These are phyloP conservation scores for Diophrys sp. DNA, from an alignment of 73 alveolate species.

Conservation along the genomic window DNA sequence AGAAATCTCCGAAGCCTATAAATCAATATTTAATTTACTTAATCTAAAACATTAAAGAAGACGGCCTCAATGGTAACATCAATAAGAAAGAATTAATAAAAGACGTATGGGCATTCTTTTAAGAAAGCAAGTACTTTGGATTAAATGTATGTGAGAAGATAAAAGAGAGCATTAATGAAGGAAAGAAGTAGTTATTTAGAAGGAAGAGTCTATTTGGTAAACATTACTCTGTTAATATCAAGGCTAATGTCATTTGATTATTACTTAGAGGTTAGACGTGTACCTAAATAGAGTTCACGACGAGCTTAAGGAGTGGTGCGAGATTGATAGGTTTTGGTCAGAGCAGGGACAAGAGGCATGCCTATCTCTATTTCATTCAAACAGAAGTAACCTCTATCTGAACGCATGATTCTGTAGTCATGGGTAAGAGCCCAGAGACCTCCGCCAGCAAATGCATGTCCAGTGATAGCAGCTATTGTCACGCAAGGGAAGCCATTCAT, in stretches of 20 bases:
- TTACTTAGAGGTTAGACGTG: background rate
- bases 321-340: background rate
- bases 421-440: conserved; percentile 42
- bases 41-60: too few relatives aligned
- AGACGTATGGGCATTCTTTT: too few relatives aligned
- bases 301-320: background rate
- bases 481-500: conserved; percentile 12
- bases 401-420: conserved; percentile 50
- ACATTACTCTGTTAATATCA: conserved; percentile 37
- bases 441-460: conserved; percentile 61
- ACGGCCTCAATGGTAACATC: too few relatives aligned
- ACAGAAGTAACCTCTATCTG: conserved; percentile 32
- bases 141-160: conserved; percentile 19
- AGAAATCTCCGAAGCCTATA: too few relatives aligned
- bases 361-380: conserved; percentile 28
- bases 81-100: too few relatives aligned
- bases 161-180: conserved; percentile 22
- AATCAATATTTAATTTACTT: too few relatives aligned
- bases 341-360: background rate
- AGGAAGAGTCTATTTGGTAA: conserved; percentile 35
- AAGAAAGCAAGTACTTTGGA: too few relatives aligned
- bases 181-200: conserved; percentile 3
- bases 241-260: conserved; percentile 30
- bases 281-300: background rate
- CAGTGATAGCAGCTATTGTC: conserved; percentile 53